Conservation (phyloP, 2,329 filamentous ascomycete genomes). For the Penicillium oxalicum region DNA sequence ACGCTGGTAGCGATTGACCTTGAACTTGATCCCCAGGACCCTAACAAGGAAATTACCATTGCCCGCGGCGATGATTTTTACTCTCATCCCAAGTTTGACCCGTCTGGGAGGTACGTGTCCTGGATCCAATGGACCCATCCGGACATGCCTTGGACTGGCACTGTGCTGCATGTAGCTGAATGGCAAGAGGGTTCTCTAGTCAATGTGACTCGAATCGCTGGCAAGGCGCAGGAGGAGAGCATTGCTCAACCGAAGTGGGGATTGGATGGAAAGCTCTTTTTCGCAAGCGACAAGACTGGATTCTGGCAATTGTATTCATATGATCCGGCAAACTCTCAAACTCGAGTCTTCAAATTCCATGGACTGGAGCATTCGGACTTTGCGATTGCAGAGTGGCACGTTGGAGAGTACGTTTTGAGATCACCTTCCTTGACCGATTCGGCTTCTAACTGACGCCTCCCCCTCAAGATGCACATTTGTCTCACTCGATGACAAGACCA, state of each 20-base stretch:
- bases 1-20: slow-evolving; percentile 27
- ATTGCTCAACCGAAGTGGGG: slow-evolving; percentile 50
- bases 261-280: slow-evolving; percentile 46
- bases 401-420: slow-evolving; percentile 19
- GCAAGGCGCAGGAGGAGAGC: slow-evolving; percentile 37
- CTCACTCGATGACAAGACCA: slow-evolving; percentile 14
- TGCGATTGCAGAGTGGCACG: slow-evolving; percentile 25
- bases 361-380: slow-evolving; percentile 39
- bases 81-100: slow-evolving; percentile 46
- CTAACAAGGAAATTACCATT: slow-evolving; percentile 34
- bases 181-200: slow-evolving; percentile 36
- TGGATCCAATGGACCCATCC: slow-evolving; percentile 55
- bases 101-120: slow-evolving; percentile 42
- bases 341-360: slow-evolving; percentile 29
- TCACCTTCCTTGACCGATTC: neutral
- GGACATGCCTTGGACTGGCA: slow-evolving; percentile 48
- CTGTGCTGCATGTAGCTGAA: slow-evolving; percentile 41
- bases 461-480: slow-evolving; percentile 16
- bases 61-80: slow-evolving; percentile 49
- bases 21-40: slow-evolving; percentile 7
- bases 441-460: neutral
- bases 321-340: slow-evolving; percentile 15
- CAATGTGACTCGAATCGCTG: slow-evolving; percentile 37
- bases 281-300: slow-evolving; percentile 42
- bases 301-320: slow-evolving; percentile 46